Conservation (phyloP, 2,329 filamentous ascomycete genomes). For the Pyrenochaeta sp. region DNA sequence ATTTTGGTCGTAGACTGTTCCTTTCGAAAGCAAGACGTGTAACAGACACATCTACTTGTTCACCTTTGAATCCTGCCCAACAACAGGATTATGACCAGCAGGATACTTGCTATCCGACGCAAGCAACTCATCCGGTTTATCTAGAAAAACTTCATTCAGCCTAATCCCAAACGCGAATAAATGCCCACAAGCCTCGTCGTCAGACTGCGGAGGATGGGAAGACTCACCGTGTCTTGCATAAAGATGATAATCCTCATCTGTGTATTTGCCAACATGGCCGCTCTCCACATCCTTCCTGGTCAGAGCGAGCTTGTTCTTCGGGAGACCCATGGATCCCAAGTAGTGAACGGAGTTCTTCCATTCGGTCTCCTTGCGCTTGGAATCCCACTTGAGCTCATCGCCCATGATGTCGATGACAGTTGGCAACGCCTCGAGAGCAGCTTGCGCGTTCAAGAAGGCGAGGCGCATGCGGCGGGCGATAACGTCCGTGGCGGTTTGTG, state of each 20-base stretch:
- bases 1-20: no score
- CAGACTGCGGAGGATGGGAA: constrained; percentile 6
- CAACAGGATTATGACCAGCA: constrained; percentile 55
- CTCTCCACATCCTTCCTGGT: constrained; percentile 67
- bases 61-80: constrained; percentile 54
- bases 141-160: constrained; percentile 46
- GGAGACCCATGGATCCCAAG: constrained; percentile 69
- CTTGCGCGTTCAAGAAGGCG: constrained; percentile 91
- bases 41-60: constrained; percentile 56
- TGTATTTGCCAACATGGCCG: constrained; percentile 55
- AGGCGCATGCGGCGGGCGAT: constrained; percentile 84
- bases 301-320: constrained; percentile 63
- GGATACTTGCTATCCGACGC: constrained; percentile 58
- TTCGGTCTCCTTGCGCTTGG: constrained; percentile 75
- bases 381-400: constrained; percentile 82
- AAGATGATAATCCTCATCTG: constrained; percentile 59
- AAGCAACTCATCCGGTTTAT: constrained; percentile 63
- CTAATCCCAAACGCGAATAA: constrained; percentile 31
- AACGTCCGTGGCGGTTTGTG: constrained; percentile 88
- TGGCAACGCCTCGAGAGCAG: constrained; percentile 85
- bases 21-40: background rate
- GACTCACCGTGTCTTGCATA: constrained; percentile 60
- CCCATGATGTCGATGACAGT: constrained; percentile 88
- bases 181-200: constrained; percentile 24
- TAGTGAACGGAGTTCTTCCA: constrained; percentile 75